Evolutionary conservation across 345 rosid species (phyloP).

Genomic region (Melaleuca alternifolia): DNA sequence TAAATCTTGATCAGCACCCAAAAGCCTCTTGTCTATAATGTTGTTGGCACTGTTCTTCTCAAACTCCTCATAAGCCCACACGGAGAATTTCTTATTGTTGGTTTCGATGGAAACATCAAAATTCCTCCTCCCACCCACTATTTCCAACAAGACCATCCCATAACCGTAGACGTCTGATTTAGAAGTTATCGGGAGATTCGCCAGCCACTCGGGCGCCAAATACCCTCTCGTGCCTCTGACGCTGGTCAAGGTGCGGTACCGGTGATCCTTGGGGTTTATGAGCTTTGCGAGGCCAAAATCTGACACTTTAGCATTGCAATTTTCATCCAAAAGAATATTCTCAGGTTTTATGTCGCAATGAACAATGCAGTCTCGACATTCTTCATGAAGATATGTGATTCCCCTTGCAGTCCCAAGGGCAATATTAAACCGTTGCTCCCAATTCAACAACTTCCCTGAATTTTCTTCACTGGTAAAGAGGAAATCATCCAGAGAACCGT

Average conservation of each 20-base stretch:
- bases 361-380: slow-evolving; percentile 49
- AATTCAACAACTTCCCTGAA: slow-evolving; percentile 24
- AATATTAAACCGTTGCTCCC: slow-evolving; percentile 46
- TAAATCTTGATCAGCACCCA: slow-evolving; percentile 7
- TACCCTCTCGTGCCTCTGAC: slow-evolving; percentile 60
- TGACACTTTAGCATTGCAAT: slow-evolving; percentile 39
- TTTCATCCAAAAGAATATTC: slow-evolving; percentile 46
- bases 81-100: slow-evolving; percentile 29
- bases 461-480: slow-evolving; percentile 15
- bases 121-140: slow-evolving; percentile 49
- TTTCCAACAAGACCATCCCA: slow-evolving; percentile 53
- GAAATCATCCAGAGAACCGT: slow-evolving; percentile 55
- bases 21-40: slow-evolving; percentile 31
- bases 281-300: slow-evolving; percentile 59
- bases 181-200: slow-evolving; percentile 41
- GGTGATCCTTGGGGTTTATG: slow-evolving; percentile 34
- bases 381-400: slow-evolving; percentile 59
- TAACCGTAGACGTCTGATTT: slow-evolving; percentile 60
- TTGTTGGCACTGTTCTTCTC: slow-evolving; percentile 26
- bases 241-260: slow-evolving; percentile 25
- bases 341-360: slow-evolving; percentile 54
- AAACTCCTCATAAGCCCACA: slow-evolving; percentile 41
- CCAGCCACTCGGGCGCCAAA: slow-evolving; percentile 56
- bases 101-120: slow-evolving; percentile 24
- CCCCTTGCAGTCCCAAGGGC: slow-evolving; percentile 55